Percentiles rank a stretch among this genome's conserved stretches.
These are phyloP conservation scores for Mycena metata DNA, from an alignment of 768 basidiomycete genomes.

Conservation along the genomic window DNA sequence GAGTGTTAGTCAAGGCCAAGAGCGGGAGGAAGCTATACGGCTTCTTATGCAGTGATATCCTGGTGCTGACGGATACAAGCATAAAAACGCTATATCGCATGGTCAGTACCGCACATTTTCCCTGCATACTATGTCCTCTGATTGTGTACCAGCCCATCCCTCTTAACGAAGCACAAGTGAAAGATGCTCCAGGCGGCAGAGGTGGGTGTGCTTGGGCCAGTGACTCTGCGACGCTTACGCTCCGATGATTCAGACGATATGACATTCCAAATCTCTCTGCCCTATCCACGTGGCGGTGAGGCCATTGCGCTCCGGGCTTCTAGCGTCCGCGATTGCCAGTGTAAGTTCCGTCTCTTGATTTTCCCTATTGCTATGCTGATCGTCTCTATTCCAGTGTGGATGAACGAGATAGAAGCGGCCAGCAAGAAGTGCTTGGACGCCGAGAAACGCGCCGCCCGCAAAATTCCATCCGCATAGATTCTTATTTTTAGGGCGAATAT, in stretches of 20 bases:
- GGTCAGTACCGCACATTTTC: slow-evolving; percentile 59
- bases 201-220: slow-evolving; percentile 53
- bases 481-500: neutral
- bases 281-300: slow-evolving; percentile 83
- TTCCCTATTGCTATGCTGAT: slow-evolving; percentile 52
- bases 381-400: slow-evolving; percentile 47
- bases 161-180: slow-evolving; percentile 74
- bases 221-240: slow-evolving; percentile 3
- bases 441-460: slow-evolving; percentile 48
- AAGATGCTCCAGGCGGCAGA: slow-evolving; percentile 63
- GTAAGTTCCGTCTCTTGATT: slow-evolving; percentile 41
- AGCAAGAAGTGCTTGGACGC: slow-evolving; percentile 53
- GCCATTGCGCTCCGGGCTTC: slow-evolving; percentile 70
- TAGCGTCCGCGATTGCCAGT: slow-evolving; percentile 70
- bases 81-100: slow-evolving; percentile 84
- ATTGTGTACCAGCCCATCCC: slow-evolving; percentile 73
- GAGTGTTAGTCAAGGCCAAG: slow-evolving; percentile 82
- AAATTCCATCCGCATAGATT: slow-evolving; percentile 31
- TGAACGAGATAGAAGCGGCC: slow-evolving; percentile 51
- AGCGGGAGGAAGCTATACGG: slow-evolving; percentile 83
- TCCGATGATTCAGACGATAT: slow-evolving; percentile 66
- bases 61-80: slow-evolving; percentile 84
- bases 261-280: slow-evolving; percentile 74
- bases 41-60: slow-evolving; percentile 90
- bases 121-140: neutral